Evolutionary conservation across 306 rosid genomes (phyloP), one percentile per base, ranked within the genome.

Genomic region (Rubus idaeus): DNA sequence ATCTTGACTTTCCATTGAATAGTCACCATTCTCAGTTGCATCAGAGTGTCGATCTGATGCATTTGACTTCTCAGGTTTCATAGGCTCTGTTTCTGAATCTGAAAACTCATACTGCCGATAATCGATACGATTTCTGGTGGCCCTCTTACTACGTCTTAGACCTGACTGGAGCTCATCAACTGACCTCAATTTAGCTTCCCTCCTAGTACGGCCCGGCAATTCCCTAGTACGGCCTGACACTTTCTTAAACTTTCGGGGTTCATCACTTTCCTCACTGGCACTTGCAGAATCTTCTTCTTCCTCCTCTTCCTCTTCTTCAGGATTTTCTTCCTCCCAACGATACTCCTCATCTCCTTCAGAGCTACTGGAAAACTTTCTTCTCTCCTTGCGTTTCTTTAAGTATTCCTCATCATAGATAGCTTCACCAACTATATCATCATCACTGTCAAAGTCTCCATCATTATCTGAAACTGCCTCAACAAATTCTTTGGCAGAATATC

Each of bases 281-380:
- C 97, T 91, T 45, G 83, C 73, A 66, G 92, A 90, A 71, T 87
- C 93, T 21, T 91, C 98, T 3, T 89, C 96, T 11, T 94, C 98
- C 21, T 85, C 91, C 12, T 88, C 91, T 45, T 95, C 97, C 63
- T 92, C 99, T 47, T 96, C 99, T 82, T 92, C 99, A n/a, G 87
- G 84, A 83, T 92, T 90, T 72, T 92, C 96, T 67, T 95, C 97
- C 62, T 92, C 97, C 88, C 92, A 86, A 70, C 73, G 88, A 83
- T 96, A 87, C 84, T 96, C 99, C 79, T 91, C 99, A 77, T 96
- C 99, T 66, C 94, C 99, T 86, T 96, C 99, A 63, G 99, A 96
- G 84, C 98, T 90, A 87, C 99, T 96, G 23, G 97, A 91, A 70
- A 81, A 75, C 74, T 78, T 93, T 89, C 86, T 88, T 85, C 87